Percentiles rank a stretch among this genome's conserved stretches.
Conservation (phyloP, 2,329 filamentous ascomycete species). For the Clonostachys solani region DNA sequence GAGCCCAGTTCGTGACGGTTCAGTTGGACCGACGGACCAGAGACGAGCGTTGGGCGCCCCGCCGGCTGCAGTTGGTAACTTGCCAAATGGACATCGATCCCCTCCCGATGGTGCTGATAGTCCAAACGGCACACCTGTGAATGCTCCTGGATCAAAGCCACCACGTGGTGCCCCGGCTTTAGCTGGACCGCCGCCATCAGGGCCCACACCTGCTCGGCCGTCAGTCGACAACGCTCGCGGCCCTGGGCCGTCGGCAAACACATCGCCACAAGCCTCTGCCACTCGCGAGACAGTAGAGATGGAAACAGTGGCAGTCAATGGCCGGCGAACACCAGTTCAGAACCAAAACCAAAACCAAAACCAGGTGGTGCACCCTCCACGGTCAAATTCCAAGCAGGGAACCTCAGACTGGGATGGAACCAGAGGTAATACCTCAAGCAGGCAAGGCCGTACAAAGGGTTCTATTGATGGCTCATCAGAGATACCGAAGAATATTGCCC, state of each 20-base stretch:
- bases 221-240: conserved; percentile 30
- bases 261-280: conserved; percentile 36
- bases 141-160: conserved; percentile 28
- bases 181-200: conserved; percentile 49
- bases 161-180: conserved; percentile 27
- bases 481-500: conserved; percentile 35
- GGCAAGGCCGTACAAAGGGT: conserved; percentile 47
- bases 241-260: conserved; percentile 13
- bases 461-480: conserved; percentile 68
- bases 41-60: conserved; percentile 40
- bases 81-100: conserved; percentile 34
- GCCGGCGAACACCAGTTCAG: conserved; percentile 61
- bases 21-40: conserved; percentile 40
- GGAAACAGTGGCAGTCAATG: conserved; percentile 52
- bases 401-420: conserved; percentile 11
- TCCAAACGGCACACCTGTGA: conserved; percentile 22
- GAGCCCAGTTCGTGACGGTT: conserved; percentile 43
- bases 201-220: conserved; percentile 45
- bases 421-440: conserved; percentile 1
- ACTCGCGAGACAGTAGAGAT: conserved; percentile 25
- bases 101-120: conserved; percentile 34
- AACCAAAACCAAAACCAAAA: conserved; percentile 14
- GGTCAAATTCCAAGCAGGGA: conserved; percentile 19
- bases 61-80: conserved; percentile 20
- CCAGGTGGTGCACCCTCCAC: conserved; percentile 29